Conservation (phyloP, 2,329 filamentous ascomycete genomes). For the Calycina herbarum region DNA sequence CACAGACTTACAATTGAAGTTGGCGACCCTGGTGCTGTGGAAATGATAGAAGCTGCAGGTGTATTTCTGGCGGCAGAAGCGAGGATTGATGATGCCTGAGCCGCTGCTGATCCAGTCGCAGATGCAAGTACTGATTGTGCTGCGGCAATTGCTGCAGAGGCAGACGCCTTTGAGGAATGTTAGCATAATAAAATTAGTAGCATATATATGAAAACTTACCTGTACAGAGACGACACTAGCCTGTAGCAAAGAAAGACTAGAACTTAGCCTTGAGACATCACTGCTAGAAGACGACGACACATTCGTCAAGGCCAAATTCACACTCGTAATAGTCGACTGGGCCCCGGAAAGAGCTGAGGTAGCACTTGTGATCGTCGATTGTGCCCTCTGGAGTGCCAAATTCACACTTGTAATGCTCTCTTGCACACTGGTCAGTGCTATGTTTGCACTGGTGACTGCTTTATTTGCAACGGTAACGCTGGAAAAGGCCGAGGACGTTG, state of each 20-base stretch:
- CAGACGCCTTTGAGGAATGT: constrained; percentile 15
- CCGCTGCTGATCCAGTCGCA: constrained; percentile 13
- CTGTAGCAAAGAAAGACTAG: constrained; percentile 19
- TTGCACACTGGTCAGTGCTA: constrained; percentile 17
- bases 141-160: constrained; percentile 20
- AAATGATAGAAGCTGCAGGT: no score
- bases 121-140: constrained; percentile 22
- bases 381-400: neutral
- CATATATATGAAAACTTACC: constrained; percentile 8
- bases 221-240: constrained; percentile 18
- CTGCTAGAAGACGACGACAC: constrained; percentile 18
- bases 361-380: constrained; percentile 4
- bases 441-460: constrained; percentile 17
- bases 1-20: no score
- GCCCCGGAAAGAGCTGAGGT: constrained; percentile 17
- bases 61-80: no score
- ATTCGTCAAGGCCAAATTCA: neutral
- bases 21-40: no score
- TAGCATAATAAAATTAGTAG: neutral
- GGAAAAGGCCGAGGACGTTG: constrained; percentile 22
- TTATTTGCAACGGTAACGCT: constrained; percentile 19
- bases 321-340: constrained; percentile 5
- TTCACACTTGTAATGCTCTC: neutral
- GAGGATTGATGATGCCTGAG: neutral
- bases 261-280: constrained; percentile 23